A percentile compares a stretch with the other conserved stretches of the same genome.
Evolutionary conservation across 768 basidiomycete genomes (phyloP).

Genomic region (Boletales sp.): DNA sequence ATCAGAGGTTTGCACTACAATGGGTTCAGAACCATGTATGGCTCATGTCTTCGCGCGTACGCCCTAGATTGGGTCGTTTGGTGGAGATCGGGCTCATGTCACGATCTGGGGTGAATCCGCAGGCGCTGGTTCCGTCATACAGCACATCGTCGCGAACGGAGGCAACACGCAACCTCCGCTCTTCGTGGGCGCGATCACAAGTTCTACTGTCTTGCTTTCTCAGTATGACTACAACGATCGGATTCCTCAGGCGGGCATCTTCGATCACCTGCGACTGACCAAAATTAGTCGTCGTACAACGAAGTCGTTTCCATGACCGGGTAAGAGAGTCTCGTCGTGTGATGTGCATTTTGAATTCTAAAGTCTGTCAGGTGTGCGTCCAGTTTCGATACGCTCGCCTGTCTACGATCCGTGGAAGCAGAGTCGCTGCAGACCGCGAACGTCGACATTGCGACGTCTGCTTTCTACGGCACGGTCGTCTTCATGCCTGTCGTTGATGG

Average conservation of each 20-base stretch:
- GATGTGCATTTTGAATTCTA: too few relatives aligned
- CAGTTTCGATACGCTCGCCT: constrained; percentile 33
- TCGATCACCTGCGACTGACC: neutral
- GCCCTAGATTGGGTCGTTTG: constrained; percentile 32
- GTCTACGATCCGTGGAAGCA: constrained; percentile 36
- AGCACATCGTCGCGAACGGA: constrained; percentile 32
- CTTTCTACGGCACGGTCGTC: constrained; percentile 37
- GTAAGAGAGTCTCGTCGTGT: constrained; percentile 4
- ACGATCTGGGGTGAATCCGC: constrained; percentile 37
- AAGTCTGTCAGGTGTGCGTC: constrained; percentile 36
- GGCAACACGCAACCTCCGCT: constrained; percentile 32
- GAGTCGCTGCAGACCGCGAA: constrained; percentile 34
- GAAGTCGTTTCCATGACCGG: constrained; percentile 5
- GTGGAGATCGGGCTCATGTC: constrained; percentile 31
- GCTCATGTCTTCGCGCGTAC: neutral
- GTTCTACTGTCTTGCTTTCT: constrained; percentile 29
- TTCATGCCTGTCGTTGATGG: constrained; percentile 49
- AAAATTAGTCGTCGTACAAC: constrained; percentile 16
- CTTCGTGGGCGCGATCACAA: constrained; percentile 32
- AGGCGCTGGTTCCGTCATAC: constrained; percentile 34
- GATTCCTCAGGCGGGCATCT: constrained; percentile 23
- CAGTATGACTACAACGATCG: constrained; percentile 33
- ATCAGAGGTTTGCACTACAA: constrained; percentile 32
- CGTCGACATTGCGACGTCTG: constrained; percentile 24
- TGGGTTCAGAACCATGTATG: constrained; percentile 36